phyloP scores from a whole-genome alignment of 2,329 filamentous ascomycete species.

The Colletotrichum tanaceti region DNA sequence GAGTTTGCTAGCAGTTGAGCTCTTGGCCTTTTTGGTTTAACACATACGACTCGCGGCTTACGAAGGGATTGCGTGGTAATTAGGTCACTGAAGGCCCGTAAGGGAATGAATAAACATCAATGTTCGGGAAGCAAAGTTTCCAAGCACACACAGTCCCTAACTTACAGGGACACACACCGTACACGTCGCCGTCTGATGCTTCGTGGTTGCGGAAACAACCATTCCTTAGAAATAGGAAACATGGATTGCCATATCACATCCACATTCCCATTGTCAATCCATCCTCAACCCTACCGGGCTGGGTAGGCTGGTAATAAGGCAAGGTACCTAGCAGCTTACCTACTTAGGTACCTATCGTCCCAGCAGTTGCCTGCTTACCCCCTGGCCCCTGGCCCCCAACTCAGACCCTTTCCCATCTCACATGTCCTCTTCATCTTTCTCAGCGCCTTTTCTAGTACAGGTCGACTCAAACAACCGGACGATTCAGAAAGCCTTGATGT shows the following conservation, averaged over 20 bases:
- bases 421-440: background rate
- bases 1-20: background rate
- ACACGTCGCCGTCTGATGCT: background rate
- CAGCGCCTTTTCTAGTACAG: conserved; percentile 18
- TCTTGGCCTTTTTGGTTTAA: no score
- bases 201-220: background rate
- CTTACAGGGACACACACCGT: background rate
- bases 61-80: background rate
- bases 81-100: background rate
- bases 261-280: conserved; percentile 1
- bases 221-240: background rate
- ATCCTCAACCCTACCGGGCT: no score
- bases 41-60: no score
- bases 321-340: no score
- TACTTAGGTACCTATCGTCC: no score
- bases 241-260: conserved; percentile 3
- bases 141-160: no score
- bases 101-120: background rate
- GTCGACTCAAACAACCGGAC: conserved; percentile 27
- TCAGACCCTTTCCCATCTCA: background rate
- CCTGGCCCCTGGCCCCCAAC: conserved; percentile 19
- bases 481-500: conserved; percentile 34
- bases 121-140: background rate
- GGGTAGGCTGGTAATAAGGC: no score
- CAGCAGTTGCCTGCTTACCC: conserved; percentile 21